Evolutionary conservation across 1,284 basidiomycete genomes (phyloP).

Genomic region (Kalmanozyma brasiliensis): DNA sequence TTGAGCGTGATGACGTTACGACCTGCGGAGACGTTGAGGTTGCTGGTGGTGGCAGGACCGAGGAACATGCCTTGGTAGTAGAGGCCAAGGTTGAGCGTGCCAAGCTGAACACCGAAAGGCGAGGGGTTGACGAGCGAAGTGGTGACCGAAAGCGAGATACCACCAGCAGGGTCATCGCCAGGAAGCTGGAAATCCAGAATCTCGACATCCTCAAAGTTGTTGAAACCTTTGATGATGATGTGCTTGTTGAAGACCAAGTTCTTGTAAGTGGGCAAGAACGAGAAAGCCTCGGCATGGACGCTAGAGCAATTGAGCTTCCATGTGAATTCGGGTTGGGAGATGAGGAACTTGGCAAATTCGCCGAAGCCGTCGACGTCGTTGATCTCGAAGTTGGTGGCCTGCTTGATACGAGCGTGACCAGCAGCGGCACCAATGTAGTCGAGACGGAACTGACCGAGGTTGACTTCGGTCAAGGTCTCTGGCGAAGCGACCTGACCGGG

Average conservation of each 20-base stretch:
- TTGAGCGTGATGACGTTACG: conserved; percentile 75
- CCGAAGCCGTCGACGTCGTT: conserved; percentile 62
- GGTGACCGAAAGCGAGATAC: conserved; percentile 76
- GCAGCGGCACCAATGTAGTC: conserved; percentile 65
- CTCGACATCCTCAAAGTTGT: conserved; percentile 75
- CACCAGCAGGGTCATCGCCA: conserved; percentile 76
- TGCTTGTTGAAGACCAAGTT: conserved; percentile 57
- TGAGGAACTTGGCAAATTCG: conserved; percentile 71
- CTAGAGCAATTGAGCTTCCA: conserved; percentile 76
- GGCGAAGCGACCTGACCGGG: conserved; percentile 39
- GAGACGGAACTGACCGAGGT: conserved; percentile 61
- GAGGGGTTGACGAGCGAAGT: conserved; percentile 77
- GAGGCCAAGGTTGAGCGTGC: conserved; percentile 77
- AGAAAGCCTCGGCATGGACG: conserved; percentile 76
- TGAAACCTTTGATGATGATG: conserved; percentile 72
- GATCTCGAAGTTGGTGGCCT: conserved; percentile 67
- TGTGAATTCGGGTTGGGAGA: conserved; percentile 77
- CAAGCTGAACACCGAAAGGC: conserved; percentile 79
- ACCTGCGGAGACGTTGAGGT: conserved; percentile 69
- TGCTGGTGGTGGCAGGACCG: conserved; percentile 72
- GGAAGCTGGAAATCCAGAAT: conserved; percentile 79
- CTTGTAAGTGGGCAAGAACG: conserved; percentile 60
- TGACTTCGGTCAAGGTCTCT: conserved; percentile 58
- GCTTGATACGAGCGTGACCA: conserved; percentile 68
- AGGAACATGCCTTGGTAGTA: conserved; percentile 75